Evolutionary conservation across 495 filamentous ascomycete genomes (phyloP).

Genomic region (Neurospora hispaniola): DNA sequence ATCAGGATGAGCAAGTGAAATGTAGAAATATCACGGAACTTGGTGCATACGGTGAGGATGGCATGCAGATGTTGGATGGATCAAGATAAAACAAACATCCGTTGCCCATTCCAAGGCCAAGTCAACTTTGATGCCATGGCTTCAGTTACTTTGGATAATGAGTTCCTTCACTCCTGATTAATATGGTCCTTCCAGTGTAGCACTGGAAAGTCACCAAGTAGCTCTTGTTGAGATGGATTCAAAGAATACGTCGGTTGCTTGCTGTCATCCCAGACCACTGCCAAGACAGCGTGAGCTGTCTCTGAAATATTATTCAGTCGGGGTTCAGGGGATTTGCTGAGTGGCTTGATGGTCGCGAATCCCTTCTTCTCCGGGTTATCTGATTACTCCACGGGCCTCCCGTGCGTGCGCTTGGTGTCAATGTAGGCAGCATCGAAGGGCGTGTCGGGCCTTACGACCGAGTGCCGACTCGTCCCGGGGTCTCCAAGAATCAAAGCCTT

Average conservation of each 20-base stretch:
- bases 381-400: not conserved
- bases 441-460: too few species aligned
- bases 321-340: not conserved
- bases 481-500: not conserved
- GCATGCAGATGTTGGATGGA: not conserved
- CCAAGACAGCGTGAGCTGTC: not conserved
- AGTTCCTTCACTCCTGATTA: too few species aligned
- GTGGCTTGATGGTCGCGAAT: not conserved
- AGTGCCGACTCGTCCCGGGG: too few species aligned
- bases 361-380: not conserved
- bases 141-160: too few species aligned
- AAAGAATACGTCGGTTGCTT: too few species aligned
- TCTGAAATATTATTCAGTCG: not conserved
- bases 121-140: not conserved
- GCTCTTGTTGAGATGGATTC: too few species aligned
- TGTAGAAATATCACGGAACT: not conserved
- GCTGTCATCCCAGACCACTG: not conserved
- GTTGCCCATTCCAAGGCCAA: not conserved
- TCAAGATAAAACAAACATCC: not conserved
- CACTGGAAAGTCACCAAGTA: too few species aligned
- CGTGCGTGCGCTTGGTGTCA: not conserved
- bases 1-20: not conserved
- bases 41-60: not conserved
- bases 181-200: too few species aligned
- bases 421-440: not conserved